phyloP scores from a whole-genome alignment of 495 filamentous ascomycete genomes.

The Trichoderma gamsii region DNA sequence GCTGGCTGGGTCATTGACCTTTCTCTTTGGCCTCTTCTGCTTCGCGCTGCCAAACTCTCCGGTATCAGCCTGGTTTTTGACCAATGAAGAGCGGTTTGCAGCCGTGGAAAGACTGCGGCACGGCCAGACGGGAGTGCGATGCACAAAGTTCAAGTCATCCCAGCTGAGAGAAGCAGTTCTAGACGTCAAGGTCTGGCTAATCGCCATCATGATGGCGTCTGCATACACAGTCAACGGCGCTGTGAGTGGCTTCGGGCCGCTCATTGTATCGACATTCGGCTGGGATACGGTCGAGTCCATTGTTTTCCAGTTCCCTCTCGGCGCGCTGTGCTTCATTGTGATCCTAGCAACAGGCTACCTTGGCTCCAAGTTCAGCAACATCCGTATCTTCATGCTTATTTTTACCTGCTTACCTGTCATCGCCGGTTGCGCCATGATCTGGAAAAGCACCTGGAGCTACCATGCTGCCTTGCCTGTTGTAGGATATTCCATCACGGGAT shows the following conservation, averaged over 20 bases:
- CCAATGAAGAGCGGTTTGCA: slow-evolving; percentile 44
- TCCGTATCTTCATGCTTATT: slow-evolving; percentile 57
- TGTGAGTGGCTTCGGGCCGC: slow-evolving; percentile 67
- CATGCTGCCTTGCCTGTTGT: slow-evolving; percentile 57
- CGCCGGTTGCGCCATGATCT: slow-evolving; percentile 67
- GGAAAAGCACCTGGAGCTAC: slow-evolving; percentile 61
- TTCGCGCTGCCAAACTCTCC: slow-evolving; percentile 56
- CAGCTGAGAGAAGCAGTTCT: slow-evolving; percentile 52
- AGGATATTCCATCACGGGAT: slow-evolving; percentile 65
- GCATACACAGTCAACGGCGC: slow-evolving; percentile 69
- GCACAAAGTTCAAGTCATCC: slow-evolving; percentile 52
- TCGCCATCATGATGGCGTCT: slow-evolving; percentile 54
- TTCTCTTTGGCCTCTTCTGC: slow-evolving; percentile 59
- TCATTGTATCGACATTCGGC: slow-evolving; percentile 71
- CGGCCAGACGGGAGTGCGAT: slow-evolving; percentile 56
- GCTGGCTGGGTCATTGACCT: slow-evolving; percentile 56
- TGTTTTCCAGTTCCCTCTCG: slow-evolving; percentile 67
- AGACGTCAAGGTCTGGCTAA: slow-evolving; percentile 59
- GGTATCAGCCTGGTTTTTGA: slow-evolving; percentile 50
- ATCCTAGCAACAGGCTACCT: slow-evolving; percentile 62
- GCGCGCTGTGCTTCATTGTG: slow-evolving; percentile 55
- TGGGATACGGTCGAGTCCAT: slow-evolving; percentile 60
- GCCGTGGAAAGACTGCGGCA: slow-evolving; percentile 50
- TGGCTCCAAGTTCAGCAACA: slow-evolving; percentile 52
- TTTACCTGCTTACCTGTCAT: slow-evolving; percentile 64